Base-by-base conservation (phyloP, 192 early-diverging fungal genomes). In the Umbelopsis sp. region DNA sequence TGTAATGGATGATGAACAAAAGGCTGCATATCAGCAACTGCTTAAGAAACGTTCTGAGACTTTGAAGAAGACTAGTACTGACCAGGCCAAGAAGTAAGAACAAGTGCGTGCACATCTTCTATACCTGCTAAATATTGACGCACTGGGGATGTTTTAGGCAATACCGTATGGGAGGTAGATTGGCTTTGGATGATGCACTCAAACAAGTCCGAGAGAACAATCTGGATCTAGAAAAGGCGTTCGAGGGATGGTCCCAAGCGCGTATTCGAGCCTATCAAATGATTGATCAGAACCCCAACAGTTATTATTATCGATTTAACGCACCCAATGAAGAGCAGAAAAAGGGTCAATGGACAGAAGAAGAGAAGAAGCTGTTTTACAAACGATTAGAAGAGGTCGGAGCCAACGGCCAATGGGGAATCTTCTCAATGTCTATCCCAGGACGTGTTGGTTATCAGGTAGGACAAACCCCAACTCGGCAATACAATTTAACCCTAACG, bases 271-370 rank as follows among this genome's bases (percentile, higher is more conserved):
- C 97, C 4, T 98, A 95, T 75, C 89, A 94, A 74, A 90, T 91
- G 72, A 98, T 98, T 79, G 91, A 96, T 65, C 92, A 89, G 59
- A 97, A 96, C 62, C 97, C 97, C 47, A 98, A 98, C 83, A 94
- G 94, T 22, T 98, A 98, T 74, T 98, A 98, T 77, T 98, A 98
- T 77, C 90, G 96, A 20, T 98, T 98, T 81, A 98, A 98, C 78
- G 95, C 94, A 2, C 96, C 96, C 0, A 96, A 96, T 32, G 96
- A 98, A 79, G 94, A 92, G 71, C 96, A 98, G 73, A 86, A 90
- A 52, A 96, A 94, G 62, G 96, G 96, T 7, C 88, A 86, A 72
- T 97, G 96, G 96, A 93, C 92, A 17, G 80, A 85, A 74, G 91
- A 93, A 69, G 96, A 98, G 82, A 89, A 94, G 70, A 83, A 86